These are phyloP conservation scores for Mortierella sp. DNA, from an alignment of 371 early-diverging fungal species.

Conservation along the genomic window DNA sequence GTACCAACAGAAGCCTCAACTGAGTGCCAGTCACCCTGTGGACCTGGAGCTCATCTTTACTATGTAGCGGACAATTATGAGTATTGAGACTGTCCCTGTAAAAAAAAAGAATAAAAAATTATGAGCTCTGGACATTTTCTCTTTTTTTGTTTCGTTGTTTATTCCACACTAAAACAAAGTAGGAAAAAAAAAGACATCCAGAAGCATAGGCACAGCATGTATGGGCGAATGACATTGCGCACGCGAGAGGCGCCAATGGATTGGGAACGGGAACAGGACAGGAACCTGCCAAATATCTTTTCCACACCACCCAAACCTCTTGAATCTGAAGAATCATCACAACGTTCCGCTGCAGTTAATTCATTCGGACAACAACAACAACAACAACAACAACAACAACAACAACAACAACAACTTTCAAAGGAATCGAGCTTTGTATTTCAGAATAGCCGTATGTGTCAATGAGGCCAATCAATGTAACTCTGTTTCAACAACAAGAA, in stretches of 20 bases:
- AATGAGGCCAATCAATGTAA: neutral
- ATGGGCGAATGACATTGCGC: constrained; percentile 46
- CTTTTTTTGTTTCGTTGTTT: neutral
- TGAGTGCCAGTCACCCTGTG: constrained; percentile 84
- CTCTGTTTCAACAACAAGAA: neutral
- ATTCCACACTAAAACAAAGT: neutral
- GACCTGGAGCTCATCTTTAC: constrained; percentile 79
- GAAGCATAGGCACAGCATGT: constrained; percentile 16
- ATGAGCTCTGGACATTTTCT: neutral
- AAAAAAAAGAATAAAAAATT: constrained; percentile 4
- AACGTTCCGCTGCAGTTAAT: neutral
- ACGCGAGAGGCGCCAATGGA: constrained; percentile 54
- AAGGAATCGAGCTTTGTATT: constrained; percentile 31
- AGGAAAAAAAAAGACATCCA: neutral
- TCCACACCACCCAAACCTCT: constrained; percentile 18
- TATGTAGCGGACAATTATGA: constrained; percentile 59
- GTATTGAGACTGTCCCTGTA: neutral
- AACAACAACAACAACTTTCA: too few relatives aligned
- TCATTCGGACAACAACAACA: too few relatives aligned
- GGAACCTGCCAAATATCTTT: constrained; percentile 42
- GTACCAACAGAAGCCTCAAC: constrained; percentile 89
- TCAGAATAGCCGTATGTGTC: constrained; percentile 27
- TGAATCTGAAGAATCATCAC: neutral
- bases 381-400: too few relatives aligned
- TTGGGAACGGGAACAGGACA: constrained; percentile 54